Percentiles rank a stretch among this genome's conserved stretches.
Conservation (phyloP, 768 basidiomycete species). For the Suillus americanus region DNA sequence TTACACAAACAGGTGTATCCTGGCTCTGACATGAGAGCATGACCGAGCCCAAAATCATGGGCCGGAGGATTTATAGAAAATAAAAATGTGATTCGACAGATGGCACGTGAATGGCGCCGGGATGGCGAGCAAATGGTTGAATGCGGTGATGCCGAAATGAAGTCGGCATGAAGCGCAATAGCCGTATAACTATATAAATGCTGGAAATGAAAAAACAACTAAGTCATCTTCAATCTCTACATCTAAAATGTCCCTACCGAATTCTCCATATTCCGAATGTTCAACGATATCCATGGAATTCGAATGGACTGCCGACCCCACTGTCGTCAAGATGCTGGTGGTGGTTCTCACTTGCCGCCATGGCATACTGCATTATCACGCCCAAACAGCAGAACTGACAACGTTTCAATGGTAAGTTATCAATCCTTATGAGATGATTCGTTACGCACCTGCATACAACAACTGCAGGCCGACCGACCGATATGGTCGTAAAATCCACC, state of each 20-base stretch:
- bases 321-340: background rate
- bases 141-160: no score
- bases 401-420: background rate
- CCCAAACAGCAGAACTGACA: background rate
- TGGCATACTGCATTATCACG: background rate
- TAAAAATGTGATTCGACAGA: no score
- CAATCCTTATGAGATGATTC: background rate
- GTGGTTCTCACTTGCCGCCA: background rate
- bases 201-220: no score
- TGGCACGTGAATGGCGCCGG: background rate
- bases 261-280: background rate
- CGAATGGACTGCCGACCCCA: background rate
- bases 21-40: no score
- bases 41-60: no score
- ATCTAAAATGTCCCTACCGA: background rate
- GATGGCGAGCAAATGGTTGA: background rate
- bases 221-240: no score
- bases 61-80: no score
- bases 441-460: background rate
- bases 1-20: no score
- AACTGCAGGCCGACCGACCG: background rate
- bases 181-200: no score
- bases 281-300: background rate
- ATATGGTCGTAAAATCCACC: background rate
- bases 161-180: no score